Evolutionary conservation across 2,329 filamentous ascomycete species (phyloP).

Genomic region (Ophiostoma sp.): DNA sequence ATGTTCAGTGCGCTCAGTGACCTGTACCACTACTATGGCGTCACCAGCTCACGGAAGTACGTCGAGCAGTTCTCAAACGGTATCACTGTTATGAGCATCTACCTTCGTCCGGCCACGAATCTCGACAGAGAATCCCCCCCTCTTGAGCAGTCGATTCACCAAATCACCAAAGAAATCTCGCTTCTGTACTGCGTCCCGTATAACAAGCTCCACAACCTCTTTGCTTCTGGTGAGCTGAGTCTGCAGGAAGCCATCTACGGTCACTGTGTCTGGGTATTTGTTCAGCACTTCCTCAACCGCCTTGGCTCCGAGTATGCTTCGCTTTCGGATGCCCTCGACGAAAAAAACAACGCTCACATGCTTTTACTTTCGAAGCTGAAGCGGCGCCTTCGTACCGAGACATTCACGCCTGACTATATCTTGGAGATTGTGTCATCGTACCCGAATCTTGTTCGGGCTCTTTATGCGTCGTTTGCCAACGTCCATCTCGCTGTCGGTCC

Average conservation of each 20-base stretch:
- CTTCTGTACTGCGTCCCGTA: slow-evolving; percentile 96
- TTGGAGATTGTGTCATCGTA: slow-evolving; percentile 94
- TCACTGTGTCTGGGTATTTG: slow-evolving; percentile 96
- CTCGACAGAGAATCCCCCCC: slow-evolving; percentile 62
- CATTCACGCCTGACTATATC: slow-evolving; percentile 97
- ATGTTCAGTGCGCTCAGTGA: slow-evolving; percentile 95
- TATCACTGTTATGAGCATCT: slow-evolving; percentile 94
- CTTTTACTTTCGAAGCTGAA: slow-evolving; percentile 92
- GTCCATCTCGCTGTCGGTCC: slow-evolving; percentile 66
- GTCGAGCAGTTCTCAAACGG: slow-evolving; percentile 99
- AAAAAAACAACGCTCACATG: slow-evolving; percentile 78
- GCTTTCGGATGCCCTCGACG: slow-evolving; percentile 75
- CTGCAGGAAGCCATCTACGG: slow-evolving; percentile 97
- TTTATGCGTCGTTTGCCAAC: slow-evolving; percentile 90
- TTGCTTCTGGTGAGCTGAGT: slow-evolving; percentile 81
- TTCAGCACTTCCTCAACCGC: slow-evolving; percentile 96
- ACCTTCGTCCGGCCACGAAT: slow-evolving; percentile 72
- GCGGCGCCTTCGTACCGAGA: slow-evolving; percentile 90
- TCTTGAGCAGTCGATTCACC: slow-evolving; percentile 92
- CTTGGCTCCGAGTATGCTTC: slow-evolving; percentile 90
- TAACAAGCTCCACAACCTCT: slow-evolving; percentile 91
- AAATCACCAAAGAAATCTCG: slow-evolving; percentile 98
- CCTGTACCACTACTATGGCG: slow-evolving; percentile 97
- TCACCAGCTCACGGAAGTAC: slow-evolving; percentile 95
- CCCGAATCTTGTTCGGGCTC: slow-evolving; percentile 77